Conservation (phyloP, 805 yeast species). For the Candida broadrunensis region DNA sequence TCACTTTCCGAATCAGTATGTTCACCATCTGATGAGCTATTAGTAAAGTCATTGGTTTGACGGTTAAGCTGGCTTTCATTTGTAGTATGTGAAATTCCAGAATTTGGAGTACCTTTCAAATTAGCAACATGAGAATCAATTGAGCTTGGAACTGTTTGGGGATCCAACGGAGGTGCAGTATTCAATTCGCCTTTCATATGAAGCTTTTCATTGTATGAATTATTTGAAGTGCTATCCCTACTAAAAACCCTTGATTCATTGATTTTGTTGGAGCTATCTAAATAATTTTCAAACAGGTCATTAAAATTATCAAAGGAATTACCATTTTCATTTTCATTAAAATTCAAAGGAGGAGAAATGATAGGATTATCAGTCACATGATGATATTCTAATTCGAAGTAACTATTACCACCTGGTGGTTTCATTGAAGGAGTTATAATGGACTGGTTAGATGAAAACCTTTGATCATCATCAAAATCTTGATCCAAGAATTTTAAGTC, state of each 20-base stretch:
- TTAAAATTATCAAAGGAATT: conserved; percentile 6
- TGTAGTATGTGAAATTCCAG: neutral
- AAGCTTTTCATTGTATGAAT: too few species aligned
- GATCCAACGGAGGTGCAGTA: neutral
- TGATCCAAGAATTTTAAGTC: neutral
- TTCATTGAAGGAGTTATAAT: conserved; percentile 30
- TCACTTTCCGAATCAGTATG: neutral
- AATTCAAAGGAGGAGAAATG: conserved; percentile 12
- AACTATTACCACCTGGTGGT: conserved; percentile 20
- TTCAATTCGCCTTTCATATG: neutral
- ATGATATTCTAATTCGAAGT: conserved; percentile 4
- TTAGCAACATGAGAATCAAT: neutral
- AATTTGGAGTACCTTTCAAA: neutral
- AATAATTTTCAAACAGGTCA: conserved; percentile 10
- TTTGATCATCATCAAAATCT: conserved; percentile 4
- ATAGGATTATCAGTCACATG: neutral
- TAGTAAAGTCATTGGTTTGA: too few species aligned
- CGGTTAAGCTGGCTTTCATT: neutral
- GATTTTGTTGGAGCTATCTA: conserved; percentile 2
- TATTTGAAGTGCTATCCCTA: neutral
- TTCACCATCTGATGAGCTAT: neutral
- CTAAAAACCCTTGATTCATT: neutral
- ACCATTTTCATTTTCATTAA: conserved; percentile 3
- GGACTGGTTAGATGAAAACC: conserved; percentile 6
- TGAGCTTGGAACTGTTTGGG: neutral